A percentile compares a stretch with the other conserved stretches of the same genome.
Evolutionary conservation across 768 basidiomycete genomes (phyloP).

Genomic region (Lepiota venenata): DNA sequence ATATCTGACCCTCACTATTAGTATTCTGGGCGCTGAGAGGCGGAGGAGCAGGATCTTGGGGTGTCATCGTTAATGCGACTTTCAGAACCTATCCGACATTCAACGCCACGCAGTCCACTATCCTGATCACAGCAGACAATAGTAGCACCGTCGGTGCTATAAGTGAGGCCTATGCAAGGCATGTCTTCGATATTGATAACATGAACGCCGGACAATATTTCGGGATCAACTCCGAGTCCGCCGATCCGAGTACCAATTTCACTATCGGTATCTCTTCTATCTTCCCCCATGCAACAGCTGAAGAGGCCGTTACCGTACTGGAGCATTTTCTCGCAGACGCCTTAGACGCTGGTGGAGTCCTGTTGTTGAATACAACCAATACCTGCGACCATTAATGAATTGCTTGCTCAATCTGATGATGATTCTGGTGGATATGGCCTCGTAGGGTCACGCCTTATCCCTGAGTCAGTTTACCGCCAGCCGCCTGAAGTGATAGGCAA

Average conservation of each 20-base stretch:
- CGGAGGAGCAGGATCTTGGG: slow-evolving; percentile 23
- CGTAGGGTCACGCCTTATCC: slow-evolving; percentile 10
- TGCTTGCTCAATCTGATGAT: background rate
- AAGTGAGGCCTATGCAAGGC: too few species aligned
- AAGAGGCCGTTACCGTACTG: background rate
- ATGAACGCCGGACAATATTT: too few species aligned
- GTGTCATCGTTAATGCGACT: slow-evolving; percentile 18
- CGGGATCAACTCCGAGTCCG: too few species aligned
- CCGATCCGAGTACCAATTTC: too few species aligned
- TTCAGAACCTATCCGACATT: slow-evolving; percentile 10
- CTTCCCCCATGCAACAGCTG: too few species aligned
- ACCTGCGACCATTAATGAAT: background rate
- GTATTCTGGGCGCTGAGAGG: slow-evolving; percentile 44
- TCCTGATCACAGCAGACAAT: too few species aligned
- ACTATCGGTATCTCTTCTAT: too few species aligned
- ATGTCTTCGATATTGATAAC: too few species aligned
- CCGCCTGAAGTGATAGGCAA: slow-evolving; percentile 14
- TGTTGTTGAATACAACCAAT: background rate
- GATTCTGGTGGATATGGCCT: background rate
- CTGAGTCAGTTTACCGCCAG: slow-evolving; percentile 1
- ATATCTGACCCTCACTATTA: too few species aligned
- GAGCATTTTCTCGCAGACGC: background rate
- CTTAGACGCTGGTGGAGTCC: background rate
- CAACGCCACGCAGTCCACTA: too few species aligned
- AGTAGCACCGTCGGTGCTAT: too few species aligned